A percentile compares a stretch with the other conserved stretches of the same genome.
phyloP scores from a whole-genome alignment of 306 rosid genomes.

The Cucumis cinereus region DNA sequence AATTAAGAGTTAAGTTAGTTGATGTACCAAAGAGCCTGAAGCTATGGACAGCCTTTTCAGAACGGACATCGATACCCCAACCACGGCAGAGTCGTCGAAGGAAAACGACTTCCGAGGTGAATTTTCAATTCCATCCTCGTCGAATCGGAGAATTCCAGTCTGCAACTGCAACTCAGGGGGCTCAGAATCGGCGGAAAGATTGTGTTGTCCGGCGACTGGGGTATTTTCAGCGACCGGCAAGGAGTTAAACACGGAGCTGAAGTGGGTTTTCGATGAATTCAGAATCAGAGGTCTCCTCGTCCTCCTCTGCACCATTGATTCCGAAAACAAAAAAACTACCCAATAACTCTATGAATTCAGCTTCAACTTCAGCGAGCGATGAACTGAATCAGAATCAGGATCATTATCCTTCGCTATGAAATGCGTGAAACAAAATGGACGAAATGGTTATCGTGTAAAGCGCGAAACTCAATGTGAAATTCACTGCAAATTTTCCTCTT shows the following conservation, averaged over 20 bases:
- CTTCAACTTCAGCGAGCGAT: not conserved
- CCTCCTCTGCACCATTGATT: slow-evolving; percentile 62
- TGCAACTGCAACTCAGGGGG: slow-evolving; percentile 18
- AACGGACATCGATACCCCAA: slow-evolving; percentile 48
- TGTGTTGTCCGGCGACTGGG: slow-evolving; percentile 9
- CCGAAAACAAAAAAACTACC: not conserved
- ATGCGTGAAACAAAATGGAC: not conserved
- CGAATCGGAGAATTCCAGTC: slow-evolving; percentile 55
- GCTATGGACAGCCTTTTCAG: slow-evolving; percentile 58
- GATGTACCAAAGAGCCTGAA: slow-evolving; percentile 46
- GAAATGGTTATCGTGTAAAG: not conserved
- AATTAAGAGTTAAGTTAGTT: not conserved
- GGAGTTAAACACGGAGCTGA: slow-evolving; percentile 38
- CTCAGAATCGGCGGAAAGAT: slow-evolving; percentile 4
- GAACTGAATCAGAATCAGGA: not conserved
- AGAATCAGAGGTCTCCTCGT: slow-evolving; percentile 73
- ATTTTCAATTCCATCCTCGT: slow-evolving; percentile 8
- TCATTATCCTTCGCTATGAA: not conserved
- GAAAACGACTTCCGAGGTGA: slow-evolving; percentile 23
- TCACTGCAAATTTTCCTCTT: not conserved
- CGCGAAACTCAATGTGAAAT: slow-evolving; percentile 1
- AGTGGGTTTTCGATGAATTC: slow-evolving; percentile 41
- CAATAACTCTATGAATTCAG: not conserved
- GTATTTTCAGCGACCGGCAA: slow-evolving; percentile 3
- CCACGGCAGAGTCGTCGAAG: slow-evolving; percentile 50